Conservation (phyloP, 163 green algal genomes). For the Scenedesmus sp. region DNA sequence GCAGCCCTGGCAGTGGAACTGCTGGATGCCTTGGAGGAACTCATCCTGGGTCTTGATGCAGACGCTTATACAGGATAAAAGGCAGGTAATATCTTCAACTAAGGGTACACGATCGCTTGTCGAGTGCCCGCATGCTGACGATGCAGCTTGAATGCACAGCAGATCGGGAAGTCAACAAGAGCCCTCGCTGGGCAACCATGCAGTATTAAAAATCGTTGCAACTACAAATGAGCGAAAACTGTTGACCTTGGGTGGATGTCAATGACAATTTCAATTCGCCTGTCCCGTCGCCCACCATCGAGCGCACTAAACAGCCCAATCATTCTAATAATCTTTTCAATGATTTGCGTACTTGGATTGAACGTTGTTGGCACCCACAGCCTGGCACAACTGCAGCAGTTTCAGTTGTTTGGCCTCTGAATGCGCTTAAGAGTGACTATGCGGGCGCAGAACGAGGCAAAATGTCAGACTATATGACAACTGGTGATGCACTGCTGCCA, state of each 20-base stretch:
- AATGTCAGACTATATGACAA: neutral
- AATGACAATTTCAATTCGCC: constrained; percentile 1
- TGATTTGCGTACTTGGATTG: neutral
- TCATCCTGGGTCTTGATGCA: constrained; percentile 13
- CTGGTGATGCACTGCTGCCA: constrained; percentile 14
- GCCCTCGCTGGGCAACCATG: neutral
- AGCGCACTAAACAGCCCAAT: neutral
- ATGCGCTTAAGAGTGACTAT: neutral
- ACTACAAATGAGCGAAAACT: neutral
- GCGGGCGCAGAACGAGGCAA: neutral
- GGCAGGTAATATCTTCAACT: neutral
- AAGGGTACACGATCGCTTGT: neutral
- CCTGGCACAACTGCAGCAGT: neutral
- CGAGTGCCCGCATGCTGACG: neutral
- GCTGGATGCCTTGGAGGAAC: constrained; percentile 30
- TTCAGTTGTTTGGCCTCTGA: neutral
- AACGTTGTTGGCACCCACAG: neutral
- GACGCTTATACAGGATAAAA: neutral
- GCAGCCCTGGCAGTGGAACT: neutral
- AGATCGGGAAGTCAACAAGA: neutral
- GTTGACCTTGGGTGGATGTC: neutral
- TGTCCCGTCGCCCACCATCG: neutral
- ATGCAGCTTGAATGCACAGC: neutral
- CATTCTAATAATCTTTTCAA: neutral
- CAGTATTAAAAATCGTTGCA: neutral